Evolutionary conservation across 345 rosid species (phyloP).

Genomic region (Anacardium occidentale): DNA sequence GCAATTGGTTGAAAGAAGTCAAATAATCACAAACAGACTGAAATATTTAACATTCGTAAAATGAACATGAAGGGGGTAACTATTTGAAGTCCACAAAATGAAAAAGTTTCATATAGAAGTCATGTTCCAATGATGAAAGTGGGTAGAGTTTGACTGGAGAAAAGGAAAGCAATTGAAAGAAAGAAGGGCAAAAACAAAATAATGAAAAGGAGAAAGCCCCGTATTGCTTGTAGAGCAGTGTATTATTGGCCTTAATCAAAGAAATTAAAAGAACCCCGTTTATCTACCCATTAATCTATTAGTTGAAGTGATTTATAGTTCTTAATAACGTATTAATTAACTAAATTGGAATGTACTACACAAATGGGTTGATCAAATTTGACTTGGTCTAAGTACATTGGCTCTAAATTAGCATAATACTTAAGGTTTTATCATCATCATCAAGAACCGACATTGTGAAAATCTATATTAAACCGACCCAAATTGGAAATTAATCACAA

Average conservation of each 20-base stretch:
- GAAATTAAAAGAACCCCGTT: background rate
- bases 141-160: slow-evolving; percentile 29
- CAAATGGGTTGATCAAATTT: background rate
- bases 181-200: slow-evolving; percentile 17
- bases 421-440: background rate
- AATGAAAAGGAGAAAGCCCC: slow-evolving; percentile 3
- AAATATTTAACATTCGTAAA: background rate
- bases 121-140: slow-evolving; percentile 33
- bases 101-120: slow-evolving; percentile 26
- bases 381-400: background rate
- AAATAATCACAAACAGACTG: background rate
- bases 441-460: background rate
- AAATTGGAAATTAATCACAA: too few species aligned
- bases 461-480: too few species aligned
- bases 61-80: slow-evolving; percentile 14
- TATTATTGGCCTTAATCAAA: slow-evolving; percentile 18
- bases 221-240: slow-evolving; percentile 27
- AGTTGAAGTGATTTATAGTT: too few species aligned
- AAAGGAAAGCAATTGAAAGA: background rate
- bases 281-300: too few species aligned
- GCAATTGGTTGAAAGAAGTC: background rate
- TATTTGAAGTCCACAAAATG: slow-evolving; percentile 16
- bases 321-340: too few species aligned
- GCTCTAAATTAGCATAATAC: background rate
- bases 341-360: background rate